These are phyloP conservation scores for Arthrinium phaeospermum DNA, from an alignment of 2,329 filamentous ascomycete genomes.

Conservation along the genomic window DNA sequence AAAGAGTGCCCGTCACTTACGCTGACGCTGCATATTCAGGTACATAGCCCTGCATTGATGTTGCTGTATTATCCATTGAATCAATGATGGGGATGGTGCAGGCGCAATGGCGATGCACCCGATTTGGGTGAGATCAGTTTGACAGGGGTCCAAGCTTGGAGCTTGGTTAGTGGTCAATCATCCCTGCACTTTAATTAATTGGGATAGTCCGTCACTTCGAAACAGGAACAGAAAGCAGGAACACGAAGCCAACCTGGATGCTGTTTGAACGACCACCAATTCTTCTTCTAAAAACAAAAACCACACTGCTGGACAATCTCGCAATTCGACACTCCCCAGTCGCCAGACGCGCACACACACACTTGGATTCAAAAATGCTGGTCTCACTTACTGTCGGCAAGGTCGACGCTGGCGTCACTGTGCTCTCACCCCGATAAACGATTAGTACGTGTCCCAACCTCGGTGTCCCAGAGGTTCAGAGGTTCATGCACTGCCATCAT, in stretches of 20 bases:
- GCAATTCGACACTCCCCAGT: neutral
- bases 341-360: slow-evolving; percentile 12
- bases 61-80: no score
- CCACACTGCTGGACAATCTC: neutral
- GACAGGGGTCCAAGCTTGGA: neutral
- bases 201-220: neutral
- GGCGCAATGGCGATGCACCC: no score
- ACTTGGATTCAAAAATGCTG: slow-evolving; percentile 68
- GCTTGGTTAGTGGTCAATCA: neutral
- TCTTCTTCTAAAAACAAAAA: slow-evolving; percentile 8
- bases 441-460: slow-evolving; percentile 66
- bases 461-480: neutral
- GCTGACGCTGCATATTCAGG: no score
- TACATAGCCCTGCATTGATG: no score
- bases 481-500: neutral
- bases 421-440: slow-evolving; percentile 97
- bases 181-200: neutral
- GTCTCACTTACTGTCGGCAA: slow-evolving; percentile 98
- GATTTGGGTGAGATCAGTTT: neutral
- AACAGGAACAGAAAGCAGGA: neutral
- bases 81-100: no score
- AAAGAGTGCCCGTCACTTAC: no score
- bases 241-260: neutral
- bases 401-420: slow-evolving; percentile 97
- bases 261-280: neutral